Evolutionary conservation across 2,329 filamentous ascomycete genomes (phyloP).

Genomic region (Arachnomyces sp.): DNA sequence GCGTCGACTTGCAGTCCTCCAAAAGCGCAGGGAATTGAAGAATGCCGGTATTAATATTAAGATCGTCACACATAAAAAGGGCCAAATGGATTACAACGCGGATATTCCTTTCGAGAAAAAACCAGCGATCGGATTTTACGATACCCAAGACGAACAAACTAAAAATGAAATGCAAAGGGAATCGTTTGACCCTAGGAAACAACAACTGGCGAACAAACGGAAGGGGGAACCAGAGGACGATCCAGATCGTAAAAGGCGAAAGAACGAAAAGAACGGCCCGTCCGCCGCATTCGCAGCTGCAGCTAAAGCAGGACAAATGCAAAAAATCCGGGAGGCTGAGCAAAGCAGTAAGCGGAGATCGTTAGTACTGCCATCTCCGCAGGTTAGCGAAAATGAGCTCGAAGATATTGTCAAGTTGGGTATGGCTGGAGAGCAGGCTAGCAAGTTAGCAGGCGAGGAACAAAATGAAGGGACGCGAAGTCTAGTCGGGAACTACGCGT

Average conservation of each 20-base stretch:
- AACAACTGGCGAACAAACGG: slow-evolving; percentile 82
- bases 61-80: slow-evolving; percentile 80
- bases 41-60: slow-evolving; percentile 98
- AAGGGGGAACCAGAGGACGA: slow-evolving; percentile 87
- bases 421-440: slow-evolving; percentile 82
- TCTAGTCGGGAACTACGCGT: slow-evolving; percentile 78
- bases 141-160: slow-evolving; percentile 73
- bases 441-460: slow-evolving; percentile 62
- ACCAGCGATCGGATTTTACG: slow-evolving; percentile 81
- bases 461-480: slow-evolving; percentile 81
- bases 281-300: slow-evolving; percentile 77
- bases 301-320: slow-evolving; percentile 85
- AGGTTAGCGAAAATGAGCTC: slow-evolving; percentile 85
- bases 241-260: slow-evolving; percentile 71
- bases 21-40: slow-evolving; percentile 94
- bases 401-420: slow-evolving; percentile 99
- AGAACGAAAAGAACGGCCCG: slow-evolving; percentile 76
- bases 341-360: slow-evolving; percentile 87
- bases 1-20: slow-evolving; percentile 75
- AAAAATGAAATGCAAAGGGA: slow-evolving; percentile 78
- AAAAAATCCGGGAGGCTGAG: slow-evolving; percentile 90
- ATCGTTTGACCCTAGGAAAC: slow-evolving; percentile 85
- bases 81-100: slow-evolving; percentile 99
- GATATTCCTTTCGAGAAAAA: slow-evolving; percentile 97
- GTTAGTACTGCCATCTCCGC: slow-evolving; percentile 77